Percentiles rank a stretch among this genome's conserved stretches.
Evolutionary conservation across 768 basidiomycete species (phyloP).

Genomic region (Leucogyrophana mollusca): DNA sequence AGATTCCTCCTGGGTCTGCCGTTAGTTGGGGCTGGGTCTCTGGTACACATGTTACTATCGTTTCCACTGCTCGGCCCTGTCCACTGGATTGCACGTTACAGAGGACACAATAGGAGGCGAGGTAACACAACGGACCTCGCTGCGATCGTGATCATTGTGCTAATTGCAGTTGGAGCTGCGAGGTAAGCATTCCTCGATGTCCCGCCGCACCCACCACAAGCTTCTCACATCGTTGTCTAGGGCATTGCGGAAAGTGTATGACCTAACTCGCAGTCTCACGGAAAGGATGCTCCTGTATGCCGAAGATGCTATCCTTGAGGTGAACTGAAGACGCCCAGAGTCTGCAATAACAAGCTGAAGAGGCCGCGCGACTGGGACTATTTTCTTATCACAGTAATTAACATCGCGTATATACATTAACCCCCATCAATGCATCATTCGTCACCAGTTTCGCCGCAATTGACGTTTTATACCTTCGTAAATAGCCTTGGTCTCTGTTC

Average conservation of each 20-base stretch:
- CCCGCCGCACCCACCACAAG: background rate
- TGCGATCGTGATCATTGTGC: slow-evolving; percentile 59
- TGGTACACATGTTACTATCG: slow-evolving; percentile 70
- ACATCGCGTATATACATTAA: slow-evolving; percentile 1
- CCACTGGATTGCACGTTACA: slow-evolving; percentile 67
- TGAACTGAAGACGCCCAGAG: slow-evolving; percentile 46
- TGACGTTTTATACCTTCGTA: slow-evolving; percentile 75
- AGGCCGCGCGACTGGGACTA: background rate
- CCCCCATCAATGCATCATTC: slow-evolving; percentile 14
- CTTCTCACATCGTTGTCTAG: slow-evolving; percentile 34
- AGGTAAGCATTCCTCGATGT: slow-evolving; percentile 41
- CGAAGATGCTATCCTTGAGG: slow-evolving; percentile 81
- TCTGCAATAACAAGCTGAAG: slow-evolving; percentile 4
- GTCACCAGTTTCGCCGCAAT: slow-evolving; percentile 68
- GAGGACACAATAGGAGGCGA: slow-evolving; percentile 53
- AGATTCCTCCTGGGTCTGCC: slow-evolving; percentile 80
- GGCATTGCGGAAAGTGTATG: slow-evolving; percentile 70
- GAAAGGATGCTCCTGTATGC: slow-evolving; percentile 65
- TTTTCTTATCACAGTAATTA: slow-evolving; percentile 12
- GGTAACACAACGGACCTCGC: slow-evolving; percentile 61
- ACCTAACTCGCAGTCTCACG: slow-evolving; percentile 55
- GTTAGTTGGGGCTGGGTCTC: slow-evolving; percentile 71
- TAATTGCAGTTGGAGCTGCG: slow-evolving; percentile 60
- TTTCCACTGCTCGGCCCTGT: slow-evolving; percentile 64
- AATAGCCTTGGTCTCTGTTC: slow-evolving; percentile 56